phyloP scores from a whole-genome alignment of 2,329 filamentous ascomycete species.

The Aureobasidium melanogenum region DNA sequence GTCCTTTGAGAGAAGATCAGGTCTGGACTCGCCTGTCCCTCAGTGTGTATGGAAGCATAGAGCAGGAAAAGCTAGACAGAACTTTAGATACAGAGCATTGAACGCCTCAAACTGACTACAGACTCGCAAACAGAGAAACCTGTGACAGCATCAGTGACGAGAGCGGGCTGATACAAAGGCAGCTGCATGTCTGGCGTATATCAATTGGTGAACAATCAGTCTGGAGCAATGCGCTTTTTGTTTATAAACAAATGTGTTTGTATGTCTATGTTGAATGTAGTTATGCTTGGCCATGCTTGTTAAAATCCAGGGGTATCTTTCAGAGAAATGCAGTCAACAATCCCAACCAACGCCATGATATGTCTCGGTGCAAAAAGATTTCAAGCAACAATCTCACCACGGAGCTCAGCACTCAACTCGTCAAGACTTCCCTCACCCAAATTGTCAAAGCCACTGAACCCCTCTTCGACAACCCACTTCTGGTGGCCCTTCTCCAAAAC shows the following conservation, averaged over 20 bases:
- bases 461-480: conserved; percentile 80
- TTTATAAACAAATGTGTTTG: not conserved
- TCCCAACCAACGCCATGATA: not conserved
- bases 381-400: conserved; percentile 1
- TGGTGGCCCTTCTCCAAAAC: conserved; percentile 57
- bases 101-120: no score
- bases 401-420: conserved; percentile 20
- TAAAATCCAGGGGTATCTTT: conserved; percentile 1
- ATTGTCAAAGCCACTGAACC: conserved; percentile 64
- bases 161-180: not conserved
- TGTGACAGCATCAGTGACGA: not conserved
- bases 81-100: no score
- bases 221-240: not conserved
- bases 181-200: no score
- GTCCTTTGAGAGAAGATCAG: not conserved
- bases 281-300: not conserved
- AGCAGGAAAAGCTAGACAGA: no score
- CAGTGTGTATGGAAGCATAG: not conserved
- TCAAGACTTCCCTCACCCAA: conserved; percentile 24
- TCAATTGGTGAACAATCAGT: not conserved
- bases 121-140: no score
- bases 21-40: not conserved
- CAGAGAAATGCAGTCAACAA: not conserved
- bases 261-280: conserved; percentile 4
- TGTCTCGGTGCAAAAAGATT: not conserved